These are phyloP conservation scores for Raffaelea albimanens DNA, from an alignment of 2,329 filamentous ascomycete genomes.

Conservation along the genomic window DNA sequence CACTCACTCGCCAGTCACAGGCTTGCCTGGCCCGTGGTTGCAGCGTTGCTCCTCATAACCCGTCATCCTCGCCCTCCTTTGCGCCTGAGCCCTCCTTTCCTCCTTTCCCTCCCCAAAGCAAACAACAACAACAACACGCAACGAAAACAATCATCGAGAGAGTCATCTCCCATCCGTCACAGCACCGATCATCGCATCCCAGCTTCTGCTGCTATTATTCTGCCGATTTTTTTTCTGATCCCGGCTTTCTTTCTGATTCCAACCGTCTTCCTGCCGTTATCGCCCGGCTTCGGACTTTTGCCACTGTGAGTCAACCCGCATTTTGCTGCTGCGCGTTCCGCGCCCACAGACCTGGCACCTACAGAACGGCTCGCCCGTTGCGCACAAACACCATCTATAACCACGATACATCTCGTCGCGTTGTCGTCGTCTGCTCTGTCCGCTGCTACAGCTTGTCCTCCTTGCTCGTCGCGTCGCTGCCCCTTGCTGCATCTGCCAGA, in stretches of 20 bases:
- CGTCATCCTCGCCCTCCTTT: slow-evolving; percentile 19
- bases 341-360: slow-evolving; percentile 30
- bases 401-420: too few species aligned
- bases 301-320: slow-evolving; percentile 21
- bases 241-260: slow-evolving; percentile 18
- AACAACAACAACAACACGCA: slow-evolving; percentile 35
- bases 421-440: too few species aligned
- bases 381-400: too few species aligned
- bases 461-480: neutral
- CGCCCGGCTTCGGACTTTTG: slow-evolving; percentile 21
- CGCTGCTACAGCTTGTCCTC: too few species aligned
- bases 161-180: slow-evolving; percentile 45
- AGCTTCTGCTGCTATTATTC: slow-evolving; percentile 37
- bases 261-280: slow-evolving; percentile 15
- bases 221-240: slow-evolving; percentile 14
- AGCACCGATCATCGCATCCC: slow-evolving; percentile 45
- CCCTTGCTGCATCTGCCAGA: neutral
- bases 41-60: slow-evolving; percentile 18
- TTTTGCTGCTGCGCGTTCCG: slow-evolving; percentile 5
- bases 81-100: slow-evolving; percentile 20
- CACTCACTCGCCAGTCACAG: too few species aligned
- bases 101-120: slow-evolving; percentile 32
- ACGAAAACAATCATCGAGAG: slow-evolving; percentile 37
- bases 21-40: too few species aligned
- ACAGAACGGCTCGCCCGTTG: too few species aligned